Conservation (phyloP, 2,329 filamentous ascomycete genomes). For the Claviceps quebecensis region DNA sequence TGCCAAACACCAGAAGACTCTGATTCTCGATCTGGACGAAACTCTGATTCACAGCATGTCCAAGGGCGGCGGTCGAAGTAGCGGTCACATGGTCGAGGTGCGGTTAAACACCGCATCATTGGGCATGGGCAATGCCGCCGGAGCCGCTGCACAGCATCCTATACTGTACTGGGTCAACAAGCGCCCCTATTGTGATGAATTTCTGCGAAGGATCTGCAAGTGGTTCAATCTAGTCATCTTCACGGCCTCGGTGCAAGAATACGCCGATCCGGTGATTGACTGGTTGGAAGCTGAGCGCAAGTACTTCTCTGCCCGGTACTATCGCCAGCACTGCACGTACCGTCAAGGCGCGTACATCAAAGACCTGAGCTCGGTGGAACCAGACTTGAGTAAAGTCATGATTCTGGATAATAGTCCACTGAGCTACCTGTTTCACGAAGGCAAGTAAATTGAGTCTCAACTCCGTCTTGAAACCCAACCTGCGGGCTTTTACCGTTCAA, state of each 20-base stretch:
- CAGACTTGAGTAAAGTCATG: slow-evolving; percentile 94
- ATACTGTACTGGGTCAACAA: slow-evolving; percentile 99
- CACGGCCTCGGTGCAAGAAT: slow-evolving; percentile 95
- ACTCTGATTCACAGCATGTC: slow-evolving; percentile 97
- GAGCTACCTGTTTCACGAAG: slow-evolving; percentile 98
- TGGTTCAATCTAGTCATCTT: slow-evolving; percentile 98
- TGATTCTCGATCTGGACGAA: slow-evolving; percentile 92
- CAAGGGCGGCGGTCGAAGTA: slow-evolving; percentile 72
- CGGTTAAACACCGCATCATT: slow-evolving; percentile 63
- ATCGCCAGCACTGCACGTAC: slow-evolving; percentile 93
- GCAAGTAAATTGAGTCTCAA: slow-evolving; percentile 32
- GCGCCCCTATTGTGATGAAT: slow-evolving; percentile 91
- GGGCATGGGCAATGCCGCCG: slow-evolving; percentile 48
- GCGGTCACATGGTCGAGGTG: slow-evolving; percentile 97
- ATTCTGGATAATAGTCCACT: slow-evolving; percentile 97
- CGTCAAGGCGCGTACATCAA: slow-evolving; percentile 96
- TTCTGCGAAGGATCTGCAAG: slow-evolving; percentile 79
- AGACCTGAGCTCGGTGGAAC: slow-evolving; percentile 88
- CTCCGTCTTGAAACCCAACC: too few species aligned
- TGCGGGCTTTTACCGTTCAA: too few species aligned
- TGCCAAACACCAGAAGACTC: slow-evolving; percentile 64
- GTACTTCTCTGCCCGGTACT: slow-evolving; percentile 87
- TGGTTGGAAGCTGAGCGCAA: slow-evolving; percentile 96
- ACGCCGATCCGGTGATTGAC: slow-evolving; percentile 96
- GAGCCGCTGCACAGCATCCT: slow-evolving; percentile 64